Evolutionary conservation across 164 flowering plant species (phyloP).

Genomic region (Sextonia rubra): DNA sequence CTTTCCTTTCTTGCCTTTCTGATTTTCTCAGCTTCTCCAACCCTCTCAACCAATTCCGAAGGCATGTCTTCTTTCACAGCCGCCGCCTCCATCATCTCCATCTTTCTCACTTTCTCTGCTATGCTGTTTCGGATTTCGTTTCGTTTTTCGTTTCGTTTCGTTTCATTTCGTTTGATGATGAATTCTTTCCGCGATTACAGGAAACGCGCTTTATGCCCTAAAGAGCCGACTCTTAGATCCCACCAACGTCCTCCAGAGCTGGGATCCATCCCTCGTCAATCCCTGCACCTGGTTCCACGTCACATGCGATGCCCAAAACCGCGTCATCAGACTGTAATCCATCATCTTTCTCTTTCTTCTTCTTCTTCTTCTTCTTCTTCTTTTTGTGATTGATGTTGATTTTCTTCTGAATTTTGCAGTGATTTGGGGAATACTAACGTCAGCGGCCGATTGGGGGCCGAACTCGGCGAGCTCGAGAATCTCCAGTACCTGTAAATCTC

Average conservation of each 20-base stretch:
- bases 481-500: conserved; percentile 60
- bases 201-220: conserved; percentile 65
- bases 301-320: conserved; percentile 63
- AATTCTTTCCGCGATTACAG: conserved; percentile 25
- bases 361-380: neutral
- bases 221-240: conserved; percentile 66
- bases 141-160: neutral
- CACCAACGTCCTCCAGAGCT: conserved; percentile 70
- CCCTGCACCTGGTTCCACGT: conserved; percentile 96
- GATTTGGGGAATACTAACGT: conserved; percentile 82
- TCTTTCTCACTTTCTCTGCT: neutral
- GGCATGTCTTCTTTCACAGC: neutral
- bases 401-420: conserved; percentile 31
- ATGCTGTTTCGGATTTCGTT: neutral
- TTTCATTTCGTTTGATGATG: neutral
- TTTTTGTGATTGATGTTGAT: neutral
- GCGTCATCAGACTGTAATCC: conserved; percentile 71
- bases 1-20: neutral
- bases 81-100: too few species aligned
- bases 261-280: conserved; percentile 91
- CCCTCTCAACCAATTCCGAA: conserved; percentile 7
- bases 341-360: conserved; percentile 1
- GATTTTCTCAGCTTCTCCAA: neutral
- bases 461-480: conserved; percentile 66
- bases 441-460: conserved; percentile 73